phyloP scores from a whole-genome alignment of 371 early-diverging fungal species.

The Coemansia sp. region DNA sequence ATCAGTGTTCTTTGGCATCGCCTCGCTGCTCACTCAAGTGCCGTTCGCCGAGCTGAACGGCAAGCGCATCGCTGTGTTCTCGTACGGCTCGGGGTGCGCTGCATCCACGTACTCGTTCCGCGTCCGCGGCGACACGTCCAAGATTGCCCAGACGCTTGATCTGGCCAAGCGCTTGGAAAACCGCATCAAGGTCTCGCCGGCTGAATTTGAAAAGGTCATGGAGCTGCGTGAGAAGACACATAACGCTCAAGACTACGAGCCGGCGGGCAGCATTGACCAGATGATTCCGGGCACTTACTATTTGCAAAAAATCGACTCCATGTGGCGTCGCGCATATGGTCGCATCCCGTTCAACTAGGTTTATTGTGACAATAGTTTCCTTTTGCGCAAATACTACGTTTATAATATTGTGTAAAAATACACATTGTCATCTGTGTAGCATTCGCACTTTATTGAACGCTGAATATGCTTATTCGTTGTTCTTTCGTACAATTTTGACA shows the following conservation, averaged over 20 bases:
- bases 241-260: conserved; percentile 75
- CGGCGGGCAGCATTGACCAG: conserved; percentile 58
- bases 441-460: neutral
- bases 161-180: conserved; percentile 69
- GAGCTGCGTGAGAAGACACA: conserved; percentile 84
- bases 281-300: conserved; percentile 76
- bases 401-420: neutral
- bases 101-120: conserved; percentile 91
- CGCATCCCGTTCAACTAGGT: conserved; percentile 42
- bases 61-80: conserved; percentile 89
- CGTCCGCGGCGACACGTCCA: conserved; percentile 63
- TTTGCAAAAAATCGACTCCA: conserved; percentile 83
- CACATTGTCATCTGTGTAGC: neutral
- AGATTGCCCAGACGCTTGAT: conserved; percentile 64
- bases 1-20: conserved; percentile 87
- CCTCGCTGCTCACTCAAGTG: conserved; percentile 76
- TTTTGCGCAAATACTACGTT: neutral
- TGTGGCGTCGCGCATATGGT: conserved; percentile 86
- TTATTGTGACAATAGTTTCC: neutral
- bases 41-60: conserved; percentile 64
- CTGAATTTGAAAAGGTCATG: conserved; percentile 80
- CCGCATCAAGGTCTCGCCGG: conserved; percentile 75
- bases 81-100: conserved; percentile 96
- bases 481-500: neutral
- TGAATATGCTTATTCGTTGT: neutral